Evolutionary conservation across 306 rosid genomes (phyloP).

Genomic region (Cucumis cinereus): DNA sequence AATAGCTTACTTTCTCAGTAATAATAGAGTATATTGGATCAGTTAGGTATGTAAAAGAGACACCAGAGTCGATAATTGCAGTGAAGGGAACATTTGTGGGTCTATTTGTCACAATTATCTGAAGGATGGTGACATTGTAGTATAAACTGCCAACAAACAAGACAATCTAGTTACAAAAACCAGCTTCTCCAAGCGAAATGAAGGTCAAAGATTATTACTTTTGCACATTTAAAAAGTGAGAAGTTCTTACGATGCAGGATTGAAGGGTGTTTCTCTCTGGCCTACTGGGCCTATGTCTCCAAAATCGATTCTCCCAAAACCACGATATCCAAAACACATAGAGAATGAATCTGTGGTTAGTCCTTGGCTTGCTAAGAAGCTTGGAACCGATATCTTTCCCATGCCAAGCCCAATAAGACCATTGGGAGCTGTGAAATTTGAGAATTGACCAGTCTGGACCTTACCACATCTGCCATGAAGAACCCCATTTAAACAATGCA

Average conservation of each 20-base stretch:
- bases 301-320: conserved; percentile 54
- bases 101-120: conserved; percentile 33
- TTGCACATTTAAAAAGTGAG: conserved; percentile 2
- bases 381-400: conserved; percentile 50
- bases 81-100: conserved; percentile 28
- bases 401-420: conserved; percentile 85
- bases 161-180: conserved; percentile 16
- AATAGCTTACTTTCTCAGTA: conserved; percentile 36
- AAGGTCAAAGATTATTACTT: not conserved
- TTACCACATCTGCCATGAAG: conserved; percentile 63
- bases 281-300: conserved; percentile 53
- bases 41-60: conserved; percentile 60
- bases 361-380: conserved; percentile 52
- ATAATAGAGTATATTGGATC: conserved; percentile 61
- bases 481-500: conserved; percentile 6
- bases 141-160: conserved; percentile 35
- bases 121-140: conserved; percentile 60
- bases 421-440: conserved; percentile 56
- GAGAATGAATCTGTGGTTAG: conserved; percentile 53
- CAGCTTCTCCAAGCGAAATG: not conserved
- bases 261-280: conserved; percentile 66
- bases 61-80: conserved; percentile 71
- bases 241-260: conserved; percentile 37
- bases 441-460: conserved; percentile 59
- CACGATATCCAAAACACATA: conserved; percentile 68